A percentile compares a stretch with the other conserved stretches of the same genome.
phyloP scores from a whole-genome alignment of 129 eudicot species.

The Pulicaria dysenterica region DNA sequence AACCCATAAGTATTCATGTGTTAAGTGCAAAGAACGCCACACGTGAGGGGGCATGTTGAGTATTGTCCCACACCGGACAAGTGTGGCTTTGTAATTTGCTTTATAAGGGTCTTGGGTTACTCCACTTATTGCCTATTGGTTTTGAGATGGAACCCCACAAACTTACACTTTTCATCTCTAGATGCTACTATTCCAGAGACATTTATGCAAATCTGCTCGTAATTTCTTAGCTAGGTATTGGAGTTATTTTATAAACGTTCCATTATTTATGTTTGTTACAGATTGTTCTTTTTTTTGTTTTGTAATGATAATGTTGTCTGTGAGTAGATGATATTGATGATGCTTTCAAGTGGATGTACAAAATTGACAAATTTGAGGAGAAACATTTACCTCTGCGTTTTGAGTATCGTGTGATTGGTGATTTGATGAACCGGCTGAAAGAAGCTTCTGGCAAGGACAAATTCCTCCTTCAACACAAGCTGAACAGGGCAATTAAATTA shows the following conservation, averaged over 20 bases:
- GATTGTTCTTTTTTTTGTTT: not conserved
- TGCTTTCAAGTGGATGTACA: constrained; percentile 64
- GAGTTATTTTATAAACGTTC: not conserved
- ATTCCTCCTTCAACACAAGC: constrained; percentile 80
- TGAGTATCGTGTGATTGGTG: constrained; percentile 87
- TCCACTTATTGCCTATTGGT: no score
- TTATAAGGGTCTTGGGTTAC: no score
- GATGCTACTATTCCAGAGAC: constrained; percentile 4
- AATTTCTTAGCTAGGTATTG: not conserved
- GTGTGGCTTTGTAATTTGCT: no score
- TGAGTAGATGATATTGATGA: constrained; percentile 66
- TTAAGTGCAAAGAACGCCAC: no score
- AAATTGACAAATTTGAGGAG: constrained; percentile 71
- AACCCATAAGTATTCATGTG: no score
- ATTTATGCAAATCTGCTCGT: not conserved
- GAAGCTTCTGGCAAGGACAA: constrained; percentile 82
- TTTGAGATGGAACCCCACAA: no score
- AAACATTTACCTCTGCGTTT: constrained; percentile 59
- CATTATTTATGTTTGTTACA: not conserved
- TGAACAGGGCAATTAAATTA: constrained; percentile 82
- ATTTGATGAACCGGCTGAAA: constrained; percentile 74
- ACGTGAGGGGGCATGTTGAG: no score
- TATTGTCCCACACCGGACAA: no score
- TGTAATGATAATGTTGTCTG: not conserved
- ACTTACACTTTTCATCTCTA: not conserved